These are phyloP conservation scores for Xylariaceae sp. DNA, from an alignment of 2,329 filamentous ascomycete genomes.

Conservation along the genomic window DNA sequence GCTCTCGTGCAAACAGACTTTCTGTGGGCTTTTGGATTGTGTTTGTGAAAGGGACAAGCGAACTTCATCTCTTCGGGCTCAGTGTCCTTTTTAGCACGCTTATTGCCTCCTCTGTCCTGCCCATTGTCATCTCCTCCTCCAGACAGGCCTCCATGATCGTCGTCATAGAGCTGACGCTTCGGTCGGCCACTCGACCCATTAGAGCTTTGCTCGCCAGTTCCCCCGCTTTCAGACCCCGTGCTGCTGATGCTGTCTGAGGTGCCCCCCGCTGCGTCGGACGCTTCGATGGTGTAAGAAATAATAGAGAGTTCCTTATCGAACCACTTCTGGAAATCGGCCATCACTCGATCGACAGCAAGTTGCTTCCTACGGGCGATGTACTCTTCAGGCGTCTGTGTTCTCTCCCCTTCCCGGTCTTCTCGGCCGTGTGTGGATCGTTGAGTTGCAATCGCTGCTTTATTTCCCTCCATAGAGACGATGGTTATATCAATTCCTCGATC, in stretches of 20 bases:
- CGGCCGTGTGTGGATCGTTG: conserved; percentile 35
- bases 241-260: conserved; percentile 10
- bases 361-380: conserved; percentile 37
- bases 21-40: conserved; percentile 37
- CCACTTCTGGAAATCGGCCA: conserved; percentile 39
- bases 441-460: conserved; percentile 33
- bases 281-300: conserved; percentile 39
- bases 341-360: conserved; percentile 35
- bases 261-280: conserved; percentile 33
- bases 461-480: conserved; percentile 39
- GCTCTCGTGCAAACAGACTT: conserved; percentile 35
- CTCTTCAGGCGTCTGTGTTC: conserved; percentile 36
- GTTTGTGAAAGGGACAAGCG: conserved; percentile 47
- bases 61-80: conserved; percentile 37
- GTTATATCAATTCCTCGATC: conserved; percentile 20
- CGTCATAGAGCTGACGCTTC: conserved; percentile 38
- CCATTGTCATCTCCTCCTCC: conserved; percentile 39
- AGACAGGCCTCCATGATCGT: conserved; percentile 37
- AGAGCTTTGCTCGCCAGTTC: conserved; percentile 20
- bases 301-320: conserved; percentile 39
- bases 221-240: conserved; percentile 10
- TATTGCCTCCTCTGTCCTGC: conserved; percentile 43
- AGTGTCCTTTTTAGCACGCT: conserved; percentile 45
- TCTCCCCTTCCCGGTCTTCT: conserved; percentile 29
- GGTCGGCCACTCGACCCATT: conserved; percentile 28